phyloP scores from a whole-genome alignment of 1,139 yeast genomes.

The Debaryomyces subglobosus region DNA sequence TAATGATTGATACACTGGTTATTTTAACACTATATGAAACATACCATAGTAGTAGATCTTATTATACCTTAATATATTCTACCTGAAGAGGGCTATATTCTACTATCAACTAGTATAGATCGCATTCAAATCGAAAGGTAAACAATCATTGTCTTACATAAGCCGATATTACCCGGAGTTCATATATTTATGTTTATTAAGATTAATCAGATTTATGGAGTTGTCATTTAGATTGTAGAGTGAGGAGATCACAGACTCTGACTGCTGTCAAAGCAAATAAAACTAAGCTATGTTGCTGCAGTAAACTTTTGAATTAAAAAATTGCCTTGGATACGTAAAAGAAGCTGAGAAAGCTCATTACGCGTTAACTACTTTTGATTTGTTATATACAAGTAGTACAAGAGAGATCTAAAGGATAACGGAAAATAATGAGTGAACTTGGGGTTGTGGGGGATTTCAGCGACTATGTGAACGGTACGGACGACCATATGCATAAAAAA shows the following conservation, averaged over 20 bases:
- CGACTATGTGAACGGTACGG: conserved; percentile 2
- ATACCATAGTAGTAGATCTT: not conserved
- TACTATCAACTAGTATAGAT: not conserved
- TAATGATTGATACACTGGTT: not conserved
- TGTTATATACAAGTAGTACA: not conserved
- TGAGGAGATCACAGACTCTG: not conserved
- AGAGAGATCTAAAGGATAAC: not conserved
- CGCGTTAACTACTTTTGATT: not conserved
- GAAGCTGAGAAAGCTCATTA: not conserved
- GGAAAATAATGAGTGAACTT: conserved; percentile 9
- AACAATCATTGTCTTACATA: conserved; percentile 9
- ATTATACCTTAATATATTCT: not conserved
- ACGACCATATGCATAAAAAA: conserved; percentile 5
- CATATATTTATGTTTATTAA: not conserved
- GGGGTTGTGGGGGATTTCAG: conserved; percentile 11
- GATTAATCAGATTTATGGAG: not conserved
- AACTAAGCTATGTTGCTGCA: not conserved
- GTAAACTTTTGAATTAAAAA: not conserved
- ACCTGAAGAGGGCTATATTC: conserved; percentile 4
- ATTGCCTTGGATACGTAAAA: not conserved
- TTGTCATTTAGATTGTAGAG: not conserved
- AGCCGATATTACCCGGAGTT: conserved; percentile 8
- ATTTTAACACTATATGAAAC: not conserved
- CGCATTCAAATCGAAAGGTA: conserved; percentile 6
- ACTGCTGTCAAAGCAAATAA: not conserved